These are phyloP conservation scores for Neopestalotiopsis clavispora DNA, from an alignment of 2,329 filamentous ascomycete species.

Conservation along the genomic window DNA sequence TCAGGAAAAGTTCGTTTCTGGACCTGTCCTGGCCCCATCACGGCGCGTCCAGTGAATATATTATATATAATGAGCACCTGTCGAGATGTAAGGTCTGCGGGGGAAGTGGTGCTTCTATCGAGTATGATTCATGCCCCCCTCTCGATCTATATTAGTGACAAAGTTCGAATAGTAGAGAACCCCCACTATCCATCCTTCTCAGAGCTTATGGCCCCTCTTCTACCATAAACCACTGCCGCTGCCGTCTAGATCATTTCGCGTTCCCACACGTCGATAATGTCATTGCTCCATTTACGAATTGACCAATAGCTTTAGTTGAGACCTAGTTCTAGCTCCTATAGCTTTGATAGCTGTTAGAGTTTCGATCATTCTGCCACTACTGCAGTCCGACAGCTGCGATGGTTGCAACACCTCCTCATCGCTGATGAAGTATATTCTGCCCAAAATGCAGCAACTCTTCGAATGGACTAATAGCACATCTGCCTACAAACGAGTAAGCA, in stretches of 20 bases:
- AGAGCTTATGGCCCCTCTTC: neutral
- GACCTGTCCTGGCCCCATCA: neutral
- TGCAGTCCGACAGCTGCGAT: neutral
- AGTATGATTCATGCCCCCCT: neutral
- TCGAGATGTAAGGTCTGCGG: neutral
- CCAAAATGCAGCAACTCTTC: neutral
- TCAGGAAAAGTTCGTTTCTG: neutral
- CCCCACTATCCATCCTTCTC: neutral
- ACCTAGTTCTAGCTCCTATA: neutral
- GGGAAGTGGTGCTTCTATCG: neutral
- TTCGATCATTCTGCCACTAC: neutral
- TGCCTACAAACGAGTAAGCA: neutral
- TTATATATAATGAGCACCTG: neutral
- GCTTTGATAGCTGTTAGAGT: neutral
- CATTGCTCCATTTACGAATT: neutral
- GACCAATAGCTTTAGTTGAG: neutral
- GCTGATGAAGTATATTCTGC: neutral
- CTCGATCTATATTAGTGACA: neutral
- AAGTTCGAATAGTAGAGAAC: neutral
- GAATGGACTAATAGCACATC: neutral
- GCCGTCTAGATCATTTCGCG: neutral
- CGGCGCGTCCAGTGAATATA: neutral
- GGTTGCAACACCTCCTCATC: neutral
- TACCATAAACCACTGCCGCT: neutral
- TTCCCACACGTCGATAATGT: neutral